Evolutionary conservation across 345 rosid species (phyloP).

Genomic region (Moricandia moricandioides): DNA sequence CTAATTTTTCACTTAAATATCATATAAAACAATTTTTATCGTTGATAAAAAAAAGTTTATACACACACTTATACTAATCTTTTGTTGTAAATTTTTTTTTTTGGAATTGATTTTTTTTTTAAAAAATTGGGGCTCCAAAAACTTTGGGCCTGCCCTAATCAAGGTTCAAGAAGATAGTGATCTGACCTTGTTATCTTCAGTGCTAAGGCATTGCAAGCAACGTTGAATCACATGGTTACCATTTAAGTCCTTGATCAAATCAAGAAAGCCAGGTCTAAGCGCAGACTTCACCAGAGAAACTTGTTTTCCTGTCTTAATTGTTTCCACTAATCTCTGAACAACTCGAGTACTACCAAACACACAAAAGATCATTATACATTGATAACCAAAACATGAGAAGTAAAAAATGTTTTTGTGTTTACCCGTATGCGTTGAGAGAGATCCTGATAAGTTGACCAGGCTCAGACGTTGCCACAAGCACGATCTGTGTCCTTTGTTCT

Average conservation of each 20-base stretch:
- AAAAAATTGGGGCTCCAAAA: too few species aligned
- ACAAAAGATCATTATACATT: too few species aligned
- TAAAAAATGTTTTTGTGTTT: neutral
- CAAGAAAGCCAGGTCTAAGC: slow-evolving; percentile 58
- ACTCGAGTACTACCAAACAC: slow-evolving; percentile 52
- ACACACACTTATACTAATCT: too few species aligned
- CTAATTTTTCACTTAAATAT: too few species aligned
- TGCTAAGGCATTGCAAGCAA: slow-evolving; percentile 65
- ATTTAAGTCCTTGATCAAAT: slow-evolving; percentile 62
- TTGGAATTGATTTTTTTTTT: too few species aligned
- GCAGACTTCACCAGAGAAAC: slow-evolving; percentile 49
- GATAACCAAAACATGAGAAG: neutral
- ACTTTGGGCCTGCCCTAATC: neutral
- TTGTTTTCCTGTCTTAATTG: slow-evolving; percentile 58
- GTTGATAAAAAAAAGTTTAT: too few species aligned
- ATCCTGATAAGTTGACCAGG: slow-evolving; percentile 53
- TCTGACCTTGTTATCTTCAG: slow-evolving; percentile 58
- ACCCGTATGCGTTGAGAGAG: slow-evolving; percentile 60
- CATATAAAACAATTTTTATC: too few species aligned
- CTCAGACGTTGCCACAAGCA: slow-evolving; percentile 40
- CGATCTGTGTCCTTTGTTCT: slow-evolving; percentile 52
- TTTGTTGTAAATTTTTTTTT: too few species aligned
- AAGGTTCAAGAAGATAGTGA: neutral
- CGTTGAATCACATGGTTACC: slow-evolving; percentile 81
- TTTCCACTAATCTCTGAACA: slow-evolving; percentile 66